A percentile compares a stretch with the other conserved stretches of the same genome.
Evolutionary conservation across 306 rosid species (phyloP).

Genomic region (Medicago arabica): DNA sequence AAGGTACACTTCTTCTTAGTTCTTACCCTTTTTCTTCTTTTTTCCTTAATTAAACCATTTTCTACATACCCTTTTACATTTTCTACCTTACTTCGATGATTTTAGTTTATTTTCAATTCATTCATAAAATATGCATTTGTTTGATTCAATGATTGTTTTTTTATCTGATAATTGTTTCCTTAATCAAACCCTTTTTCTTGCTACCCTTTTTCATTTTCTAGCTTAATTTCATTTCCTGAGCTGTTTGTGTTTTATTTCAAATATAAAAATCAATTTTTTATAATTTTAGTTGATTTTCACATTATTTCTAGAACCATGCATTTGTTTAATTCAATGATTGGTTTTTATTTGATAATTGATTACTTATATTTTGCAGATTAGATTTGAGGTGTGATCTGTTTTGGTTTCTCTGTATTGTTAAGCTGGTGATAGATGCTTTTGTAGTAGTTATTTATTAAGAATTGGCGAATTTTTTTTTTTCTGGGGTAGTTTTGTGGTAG

Average conservation of each 20-base stretch:
- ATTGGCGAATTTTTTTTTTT: background rate
- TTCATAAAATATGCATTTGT: conserved; percentile 33
- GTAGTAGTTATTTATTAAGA: background rate
- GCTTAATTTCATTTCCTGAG: conserved; percentile 16
- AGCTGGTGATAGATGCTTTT: conserved; percentile 3
- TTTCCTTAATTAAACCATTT: background rate
- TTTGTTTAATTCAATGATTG: conserved; percentile 18
- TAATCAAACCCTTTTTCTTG: background rate
- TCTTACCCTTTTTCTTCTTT: background rate
- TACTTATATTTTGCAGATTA: conserved; percentile 31
- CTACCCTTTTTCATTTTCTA: no score
- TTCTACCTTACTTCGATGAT: no score
- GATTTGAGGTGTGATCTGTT: conserved; percentile 23
- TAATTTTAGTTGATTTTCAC: background rate
- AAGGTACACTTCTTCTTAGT: conserved; percentile 37
- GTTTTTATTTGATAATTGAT: conserved; percentile 3
- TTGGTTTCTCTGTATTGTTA: conserved; percentile 16
- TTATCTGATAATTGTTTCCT: background rate
- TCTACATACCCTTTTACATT: no score
- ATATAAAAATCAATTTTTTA: conserved; percentile 9
- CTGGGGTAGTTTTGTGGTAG: conserved; percentile 33
- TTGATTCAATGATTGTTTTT: conserved; percentile 10
- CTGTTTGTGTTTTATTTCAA: background rate
- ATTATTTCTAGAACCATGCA: conserved; percentile 25
- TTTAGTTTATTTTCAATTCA: conserved; percentile 1